Evolutionary conservation across 176 grass and related monocot species (phyloP).

Genomic region (Echinochloa phyllopogon): DNA sequence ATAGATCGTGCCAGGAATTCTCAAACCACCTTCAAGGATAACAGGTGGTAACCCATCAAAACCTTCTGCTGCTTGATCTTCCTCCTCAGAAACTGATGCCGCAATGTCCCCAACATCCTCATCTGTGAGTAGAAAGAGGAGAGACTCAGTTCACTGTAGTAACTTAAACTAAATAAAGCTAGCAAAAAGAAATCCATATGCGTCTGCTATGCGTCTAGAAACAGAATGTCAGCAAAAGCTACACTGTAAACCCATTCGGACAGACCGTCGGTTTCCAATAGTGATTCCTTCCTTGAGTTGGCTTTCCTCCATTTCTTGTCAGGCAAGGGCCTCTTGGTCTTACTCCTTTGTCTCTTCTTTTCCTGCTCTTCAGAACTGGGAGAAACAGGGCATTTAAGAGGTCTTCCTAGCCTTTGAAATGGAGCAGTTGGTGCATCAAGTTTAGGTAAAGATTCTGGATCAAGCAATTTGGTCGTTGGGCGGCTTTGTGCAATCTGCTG

Average conservation of each 20-base stretch:
- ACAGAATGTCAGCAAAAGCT: constrained; percentile 27
- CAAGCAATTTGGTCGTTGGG: constrained; percentile 84
- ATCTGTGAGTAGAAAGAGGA: constrained; percentile 46
- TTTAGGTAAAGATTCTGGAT: constrained; percentile 65
- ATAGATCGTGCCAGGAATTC: constrained; percentile 71
- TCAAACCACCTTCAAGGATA: constrained; percentile 91
- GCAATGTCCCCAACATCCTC: constrained; percentile 49
- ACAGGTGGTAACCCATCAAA: constrained; percentile 38
- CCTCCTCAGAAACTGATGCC: constrained; percentile 54
- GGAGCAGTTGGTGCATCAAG: constrained; percentile 82
- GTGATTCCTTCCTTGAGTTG: constrained; percentile 49
- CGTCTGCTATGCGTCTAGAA: neutral
- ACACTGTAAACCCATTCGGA: neutral
- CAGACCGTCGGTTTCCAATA: constrained; percentile 48
- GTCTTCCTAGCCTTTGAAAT: constrained; percentile 75
- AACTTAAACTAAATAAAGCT: neutral
- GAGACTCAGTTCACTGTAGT: constrained; percentile 24
- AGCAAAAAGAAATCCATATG: constrained; percentile 11
- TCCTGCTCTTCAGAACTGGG: constrained; percentile 54
- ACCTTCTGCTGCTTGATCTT: constrained; percentile 56
- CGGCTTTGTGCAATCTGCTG: constrained; percentile 58
- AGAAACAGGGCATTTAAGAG: constrained; percentile 59
- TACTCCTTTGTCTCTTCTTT: constrained; percentile 58
- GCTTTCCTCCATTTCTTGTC: constrained; percentile 78
- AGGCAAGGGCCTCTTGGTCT: constrained; percentile 74